Percentiles rank a stretch among this genome's conserved stretches.
Evolutionary conservation across 2,329 filamentous ascomycete species (phyloP).

Genomic region (Fusarium brevicatenulatum): DNA sequence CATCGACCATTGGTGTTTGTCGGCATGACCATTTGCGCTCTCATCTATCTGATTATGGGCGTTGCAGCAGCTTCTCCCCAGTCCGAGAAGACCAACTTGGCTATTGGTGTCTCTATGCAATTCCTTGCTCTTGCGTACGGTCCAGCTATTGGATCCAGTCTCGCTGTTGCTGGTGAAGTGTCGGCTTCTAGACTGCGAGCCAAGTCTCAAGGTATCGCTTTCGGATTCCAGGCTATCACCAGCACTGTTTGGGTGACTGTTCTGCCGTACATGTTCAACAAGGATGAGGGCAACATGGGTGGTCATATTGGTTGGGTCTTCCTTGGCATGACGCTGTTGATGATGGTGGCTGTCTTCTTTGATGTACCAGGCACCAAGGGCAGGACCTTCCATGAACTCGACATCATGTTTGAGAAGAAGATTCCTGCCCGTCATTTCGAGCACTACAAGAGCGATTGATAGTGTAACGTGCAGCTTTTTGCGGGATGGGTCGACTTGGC

Average conservation of each 20-base stretch:
- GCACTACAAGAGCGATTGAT: not conserved
- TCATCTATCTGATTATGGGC: conserved; percentile 14
- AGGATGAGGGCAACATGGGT: conserved; percentile 10
- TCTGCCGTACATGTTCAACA: conserved; percentile 11
- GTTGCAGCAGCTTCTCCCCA: conserved; percentile 1
- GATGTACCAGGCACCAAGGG: conserved; percentile 13
- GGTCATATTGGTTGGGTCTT: conserved; percentile 12
- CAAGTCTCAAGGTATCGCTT: conserved; percentile 11
- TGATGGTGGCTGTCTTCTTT: conserved; percentile 3
- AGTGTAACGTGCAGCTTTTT: fast-evolving
- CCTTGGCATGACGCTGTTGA: conserved; percentile 2
- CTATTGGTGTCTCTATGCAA: conserved; percentile 3
- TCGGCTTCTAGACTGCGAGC: conserved; percentile 11
- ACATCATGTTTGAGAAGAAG: conserved; percentile 12
- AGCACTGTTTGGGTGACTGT: conserved; percentile 14
- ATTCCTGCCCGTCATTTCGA: conserved; percentile 5
- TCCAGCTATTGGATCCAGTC: conserved; percentile 2
- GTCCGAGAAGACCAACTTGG: not conserved
- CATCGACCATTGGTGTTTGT: conserved; percentile 7
- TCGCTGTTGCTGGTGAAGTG: conserved; percentile 9
- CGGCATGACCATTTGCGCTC: conserved; percentile 13
- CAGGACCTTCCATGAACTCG: conserved; percentile 9
- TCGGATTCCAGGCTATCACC: not conserved
- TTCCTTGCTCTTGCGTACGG: not conserved
- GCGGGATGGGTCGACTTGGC: not conserved